phyloP scores from a whole-genome alignment of 805 yeast species.

The Pichia paraexigua region DNA sequence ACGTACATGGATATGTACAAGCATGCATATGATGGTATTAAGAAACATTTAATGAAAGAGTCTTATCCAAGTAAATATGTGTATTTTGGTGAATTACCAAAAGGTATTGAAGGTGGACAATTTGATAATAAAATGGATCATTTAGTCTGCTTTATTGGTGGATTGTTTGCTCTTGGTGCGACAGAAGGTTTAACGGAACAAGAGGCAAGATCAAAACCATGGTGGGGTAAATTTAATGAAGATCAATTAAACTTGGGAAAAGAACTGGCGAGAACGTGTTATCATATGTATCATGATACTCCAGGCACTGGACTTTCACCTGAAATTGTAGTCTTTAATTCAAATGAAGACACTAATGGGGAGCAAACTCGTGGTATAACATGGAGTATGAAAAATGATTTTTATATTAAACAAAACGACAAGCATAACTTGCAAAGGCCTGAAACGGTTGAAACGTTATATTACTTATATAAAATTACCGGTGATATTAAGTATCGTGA shows the following conservation, averaged over 20 bases:
- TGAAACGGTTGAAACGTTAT: slow-evolving; percentile 86
- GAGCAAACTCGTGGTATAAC: background rate
- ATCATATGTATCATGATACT: slow-evolving; percentile 68
- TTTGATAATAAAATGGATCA: slow-evolving; percentile 82
- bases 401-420: slow-evolving; percentile 62
- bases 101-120: slow-evolving; percentile 49
- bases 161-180: slow-evolving; percentile 81
- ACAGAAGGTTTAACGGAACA: slow-evolving; percentile 59
- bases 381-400: slow-evolving; percentile 20
- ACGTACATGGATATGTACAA: slow-evolving; percentile 68
- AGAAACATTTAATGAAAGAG: slow-evolving; percentile 50
- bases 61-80: slow-evolving; percentile 57
- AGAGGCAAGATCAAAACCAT: slow-evolving; percentile 44
- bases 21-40: slow-evolving; percentile 71
- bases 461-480: slow-evolving; percentile 70
- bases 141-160: slow-evolving; percentile 86
- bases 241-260: slow-evolving; percentile 62
- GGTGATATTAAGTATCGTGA: slow-evolving; percentile 73
- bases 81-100: slow-evolving; percentile 70
- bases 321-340: slow-evolving; percentile 80
- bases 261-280: slow-evolving; percentile 74
- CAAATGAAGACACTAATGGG: slow-evolving; percentile 32
- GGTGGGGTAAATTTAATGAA: slow-evolving; percentile 54
- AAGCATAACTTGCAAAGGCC: slow-evolving; percentile 86
- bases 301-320: slow-evolving; percentile 76